Base-by-base conservation (phyloP, 495 filamentous ascomycete species). In the Penicillium crystallinum region DNA sequence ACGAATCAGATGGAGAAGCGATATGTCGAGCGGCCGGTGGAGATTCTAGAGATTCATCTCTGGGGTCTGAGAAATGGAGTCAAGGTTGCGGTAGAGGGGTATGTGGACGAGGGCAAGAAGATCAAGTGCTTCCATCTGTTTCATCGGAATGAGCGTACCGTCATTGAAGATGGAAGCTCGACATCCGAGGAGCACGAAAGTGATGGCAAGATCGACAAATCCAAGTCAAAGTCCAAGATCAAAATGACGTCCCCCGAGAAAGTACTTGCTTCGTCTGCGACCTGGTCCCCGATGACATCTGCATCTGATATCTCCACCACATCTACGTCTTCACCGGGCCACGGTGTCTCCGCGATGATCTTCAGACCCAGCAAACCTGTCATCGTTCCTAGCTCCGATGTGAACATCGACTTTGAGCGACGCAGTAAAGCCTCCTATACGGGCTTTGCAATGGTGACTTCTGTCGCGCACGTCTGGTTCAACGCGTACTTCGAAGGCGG, bases 401-500 rank as follows among this genome's bases (percentile, higher is more conserved):
- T 97, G 56, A 96, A 95, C 66, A 89, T 98, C 57, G 84, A 88
- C 55, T 80, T 97, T 41, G 90, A 96, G 64, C 80, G 88, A 14
- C 82, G 88, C 41, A 89, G 86, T 46, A 89, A 87, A 61, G 83
- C 82, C 14, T 80, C 81, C 1, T 86, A 89, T 68, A 76, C 72
- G 0, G 88, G 87, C 5, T 81, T 88, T 56, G 88, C 89, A 4
- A 87, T 97, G 83, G 90, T 96, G 8, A 97, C 91, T 4, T 84
- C 90, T 0, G 85, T 97, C 31, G 90, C 91, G 1, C 91, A 97
- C 52, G 87, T 96, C 27, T 98, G 93, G 93, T 95, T 96, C 72
- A 98, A 98, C 61, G 71, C 85, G 2, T 97, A 84, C 70, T 97
- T 97, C 55, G 93, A 97, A 70, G 91, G 90, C 11, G 79, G 84